Evolutionary conservation across 2,329 filamentous ascomycete genomes (phyloP), one percentile per base, ranked within the genome.

Genomic region (Stylonectria norvegica): DNA sequence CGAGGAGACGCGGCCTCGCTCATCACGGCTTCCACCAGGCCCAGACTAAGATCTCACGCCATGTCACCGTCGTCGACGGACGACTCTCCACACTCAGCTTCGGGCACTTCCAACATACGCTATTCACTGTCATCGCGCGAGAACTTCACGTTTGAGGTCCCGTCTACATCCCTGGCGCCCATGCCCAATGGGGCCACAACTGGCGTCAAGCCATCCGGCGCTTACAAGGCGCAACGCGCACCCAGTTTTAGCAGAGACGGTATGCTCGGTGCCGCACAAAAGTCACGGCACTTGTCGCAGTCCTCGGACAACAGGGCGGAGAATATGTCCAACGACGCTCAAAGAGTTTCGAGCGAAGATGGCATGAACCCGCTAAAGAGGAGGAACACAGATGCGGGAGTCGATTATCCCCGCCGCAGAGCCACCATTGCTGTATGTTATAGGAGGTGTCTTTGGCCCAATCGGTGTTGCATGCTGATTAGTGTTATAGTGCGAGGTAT

Each of bases 401-500:
- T 81, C 34, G 79, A 83, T 59, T 84, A 83, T 57, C 80, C 80
- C 12, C 71, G 80, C 49, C 69, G 80, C 50, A 71, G 80, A 58
- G 80, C 80, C 28, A 83, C 78, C 19, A 84, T 84, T 56, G 80
- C 80, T 52, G 79, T 83, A 73, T 51, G 78, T 70, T 12, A 28
- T 34, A 27, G 25, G 25, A 36, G 18, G 14, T 17, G 15, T 27
- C 19, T 39, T 12, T 15, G 20, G 9, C 23, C 12, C 17, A 17
- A 34, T 29, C 20, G 20, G 32, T 12, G 16, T 28, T 12, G 5
- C 11, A 34, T 48, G 28, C 52, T 60, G 34, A 60, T 27, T 34
- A 20, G 45, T 19, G 25, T 31, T 10, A 22, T 44, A 89, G 85
- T 90, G 86, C 63, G 85, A 90, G 60, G 85, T 89, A 42, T 89